Conservation (phyloP, 495 filamentous ascomycete genomes). For the Neurospora sublineolata region DNA sequence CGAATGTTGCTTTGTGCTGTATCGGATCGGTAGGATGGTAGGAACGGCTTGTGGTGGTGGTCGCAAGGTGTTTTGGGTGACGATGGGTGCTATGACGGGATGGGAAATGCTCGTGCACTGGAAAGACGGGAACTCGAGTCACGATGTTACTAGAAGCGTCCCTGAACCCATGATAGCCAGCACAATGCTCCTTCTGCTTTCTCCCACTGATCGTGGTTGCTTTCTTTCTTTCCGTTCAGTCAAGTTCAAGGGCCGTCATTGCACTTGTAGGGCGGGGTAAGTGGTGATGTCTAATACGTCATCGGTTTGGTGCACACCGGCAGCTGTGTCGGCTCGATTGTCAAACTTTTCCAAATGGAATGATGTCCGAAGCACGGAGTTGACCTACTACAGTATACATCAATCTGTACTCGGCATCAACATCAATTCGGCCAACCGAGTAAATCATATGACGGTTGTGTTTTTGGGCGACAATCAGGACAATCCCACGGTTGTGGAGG, state of each 20-base stretch:
- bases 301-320: not conserved
- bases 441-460: not conserved
- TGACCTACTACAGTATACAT: not conserved
- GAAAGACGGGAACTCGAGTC: not conserved
- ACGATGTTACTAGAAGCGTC: not conserved
- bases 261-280: not conserved
- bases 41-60: not conserved
- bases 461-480: not conserved
- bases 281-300: not conserved
- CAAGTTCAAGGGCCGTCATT: not conserved
- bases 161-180: no score
- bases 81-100: not conserved
- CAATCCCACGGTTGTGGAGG: not conserved
- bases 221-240: not conserved
- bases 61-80: not conserved
- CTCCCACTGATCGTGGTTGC: not conserved
- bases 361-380: not conserved
- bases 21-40: not conserved
- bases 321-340: not conserved
- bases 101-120: not conserved
- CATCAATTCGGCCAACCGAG: not conserved
- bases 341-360: not conserved
- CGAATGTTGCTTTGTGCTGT: not conserved
- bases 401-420: not conserved
- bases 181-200: not conserved